Evolutionary conservation across 345 rosid genomes (phyloP).

Genomic region (Eucalyptus sp.): DNA sequence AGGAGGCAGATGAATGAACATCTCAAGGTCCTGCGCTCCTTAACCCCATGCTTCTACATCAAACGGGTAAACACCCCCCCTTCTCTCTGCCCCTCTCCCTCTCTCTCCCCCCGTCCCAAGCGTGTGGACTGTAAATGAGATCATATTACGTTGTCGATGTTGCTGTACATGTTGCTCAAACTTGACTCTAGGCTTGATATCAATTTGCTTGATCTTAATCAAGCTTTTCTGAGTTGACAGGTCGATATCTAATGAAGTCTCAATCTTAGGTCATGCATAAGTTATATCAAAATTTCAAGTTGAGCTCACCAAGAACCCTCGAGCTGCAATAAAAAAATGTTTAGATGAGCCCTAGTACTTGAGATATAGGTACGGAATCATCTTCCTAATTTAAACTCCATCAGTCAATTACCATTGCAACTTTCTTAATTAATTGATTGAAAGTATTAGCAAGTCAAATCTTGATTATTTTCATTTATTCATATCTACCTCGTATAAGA

Average conservation of each 20-base stretch:
- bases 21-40: constrained; percentile 76
- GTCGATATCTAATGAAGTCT: not conserved
- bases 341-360: not conserved
- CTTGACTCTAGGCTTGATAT: not conserved
- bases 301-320: not conserved
- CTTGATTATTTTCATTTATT: not conserved
- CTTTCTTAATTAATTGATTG: not conserved
- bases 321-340: not conserved
- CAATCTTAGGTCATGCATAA: not conserved
- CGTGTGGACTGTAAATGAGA: not conserved
- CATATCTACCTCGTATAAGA: not conserved
- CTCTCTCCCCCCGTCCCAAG: not conserved
- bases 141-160: not conserved
- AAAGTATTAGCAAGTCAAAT: not conserved
- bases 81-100: not conserved
- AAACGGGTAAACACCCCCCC: constrained; percentile 44
- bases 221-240: not conserved
- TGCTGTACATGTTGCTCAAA: not conserved
- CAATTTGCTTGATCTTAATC: not conserved
- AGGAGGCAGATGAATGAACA: constrained; percentile 94
- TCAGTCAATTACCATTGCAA: not conserved
- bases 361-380: not conserved
- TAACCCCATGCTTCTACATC: constrained; percentile 90
- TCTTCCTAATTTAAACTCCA: not conserved
- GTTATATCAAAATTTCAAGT: not conserved